These are phyloP conservation scores for Citrus mangshanensis DNA, from an alignment of 345 rosid genomes.

Conservation along the genomic window DNA sequence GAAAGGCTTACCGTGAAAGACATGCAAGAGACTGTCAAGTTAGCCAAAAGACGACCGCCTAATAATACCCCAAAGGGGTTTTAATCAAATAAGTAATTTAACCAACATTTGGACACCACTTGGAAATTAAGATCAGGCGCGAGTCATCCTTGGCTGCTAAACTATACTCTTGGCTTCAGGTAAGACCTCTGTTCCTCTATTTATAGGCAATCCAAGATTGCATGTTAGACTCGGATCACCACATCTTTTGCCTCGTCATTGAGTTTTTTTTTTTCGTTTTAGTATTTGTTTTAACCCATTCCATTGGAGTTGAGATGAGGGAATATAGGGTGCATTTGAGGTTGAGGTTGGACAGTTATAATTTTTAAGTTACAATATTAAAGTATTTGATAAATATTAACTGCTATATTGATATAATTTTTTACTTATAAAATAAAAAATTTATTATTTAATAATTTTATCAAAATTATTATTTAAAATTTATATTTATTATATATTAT, in stretches of 20 bases:
- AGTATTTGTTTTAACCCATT: not conserved
- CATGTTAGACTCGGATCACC: not conserved
- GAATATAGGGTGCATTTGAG: not conserved
- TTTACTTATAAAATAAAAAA: no score
- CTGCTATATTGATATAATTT: no score
- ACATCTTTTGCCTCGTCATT: not conserved
- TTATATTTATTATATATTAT: no score
- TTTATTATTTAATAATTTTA: no score
- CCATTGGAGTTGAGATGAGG: not conserved
- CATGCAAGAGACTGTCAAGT: not conserved
- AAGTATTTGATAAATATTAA: accelerated
- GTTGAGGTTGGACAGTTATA: accelerated
- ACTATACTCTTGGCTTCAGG: not conserved
- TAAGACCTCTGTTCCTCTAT: not conserved
- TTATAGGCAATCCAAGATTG: not conserved
- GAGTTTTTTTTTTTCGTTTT: not conserved
- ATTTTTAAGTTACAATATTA: no score
- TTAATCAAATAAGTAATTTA: no score
- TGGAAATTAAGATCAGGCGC: slow-evolving; percentile 2
- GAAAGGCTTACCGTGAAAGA: not conserved
- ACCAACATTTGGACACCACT: not conserved
- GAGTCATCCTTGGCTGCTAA: slow-evolving; percentile 2
- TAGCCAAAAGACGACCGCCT: slow-evolving; percentile 1
- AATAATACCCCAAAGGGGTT: not conserved
- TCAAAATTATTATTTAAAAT: no score